phyloP scores from a whole-genome alignment of 78 protist genomes.

The Polysphondylium violaceum region DNA sequence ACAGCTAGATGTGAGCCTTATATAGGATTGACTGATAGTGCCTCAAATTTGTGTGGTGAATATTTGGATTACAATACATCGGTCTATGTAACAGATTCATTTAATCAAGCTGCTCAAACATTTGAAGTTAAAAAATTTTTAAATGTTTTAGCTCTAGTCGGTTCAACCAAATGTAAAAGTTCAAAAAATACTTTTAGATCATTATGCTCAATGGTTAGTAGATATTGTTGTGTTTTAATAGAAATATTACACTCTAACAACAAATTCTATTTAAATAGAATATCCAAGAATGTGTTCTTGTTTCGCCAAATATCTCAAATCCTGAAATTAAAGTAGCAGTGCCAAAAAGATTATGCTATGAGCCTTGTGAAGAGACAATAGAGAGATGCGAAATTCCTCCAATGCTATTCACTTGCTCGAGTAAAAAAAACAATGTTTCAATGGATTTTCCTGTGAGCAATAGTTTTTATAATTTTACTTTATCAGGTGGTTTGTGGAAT shows the following conservation, averaged over 20 bases:
- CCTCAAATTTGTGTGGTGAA: background rate
- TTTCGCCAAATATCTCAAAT: no score
- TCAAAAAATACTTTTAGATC: conserved; percentile 1
- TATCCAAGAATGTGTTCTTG: no score
- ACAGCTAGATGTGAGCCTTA: conserved; percentile 39
- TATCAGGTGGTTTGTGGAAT: background rate
- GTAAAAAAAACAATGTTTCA: background rate
- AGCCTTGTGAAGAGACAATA: background rate
- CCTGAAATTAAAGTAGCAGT: no score
- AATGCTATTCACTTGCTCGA: background rate
- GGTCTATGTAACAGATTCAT: background rate
- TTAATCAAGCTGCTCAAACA: background rate
- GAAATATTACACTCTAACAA: no score
- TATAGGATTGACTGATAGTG: conserved; percentile 1
- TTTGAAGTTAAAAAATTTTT: background rate
- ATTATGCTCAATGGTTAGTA: conserved; percentile 27
- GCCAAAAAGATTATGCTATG: conserved; percentile 7
- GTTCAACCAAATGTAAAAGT: conserved; percentile 12
- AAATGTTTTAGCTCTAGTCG: background rate
- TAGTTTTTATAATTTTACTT: background rate
- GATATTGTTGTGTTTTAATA: background rate
- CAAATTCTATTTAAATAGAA: no score
- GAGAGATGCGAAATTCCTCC: background rate
- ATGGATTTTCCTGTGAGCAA: background rate
- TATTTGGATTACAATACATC: background rate